These are phyloP conservation scores for Neopestalotiopsis sp. DNA, from an alignment of 2,329 filamentous ascomycete species.

Conservation along the genomic window DNA sequence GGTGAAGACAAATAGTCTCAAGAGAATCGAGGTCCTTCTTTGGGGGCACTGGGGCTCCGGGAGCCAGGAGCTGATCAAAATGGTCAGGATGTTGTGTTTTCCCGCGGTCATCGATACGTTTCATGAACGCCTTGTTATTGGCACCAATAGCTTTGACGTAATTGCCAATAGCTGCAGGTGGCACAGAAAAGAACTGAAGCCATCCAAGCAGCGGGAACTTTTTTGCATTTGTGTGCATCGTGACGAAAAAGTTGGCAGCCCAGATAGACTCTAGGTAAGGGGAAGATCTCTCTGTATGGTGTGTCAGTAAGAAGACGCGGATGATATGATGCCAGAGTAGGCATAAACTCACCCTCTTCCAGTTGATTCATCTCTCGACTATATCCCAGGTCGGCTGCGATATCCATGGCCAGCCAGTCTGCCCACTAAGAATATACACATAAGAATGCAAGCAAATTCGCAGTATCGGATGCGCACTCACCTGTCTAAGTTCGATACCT, in stretches of 20 bases:
- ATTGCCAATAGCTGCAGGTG: conserved; percentile 13
- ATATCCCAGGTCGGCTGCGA: conserved; percentile 23
- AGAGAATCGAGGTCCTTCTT: conserved; percentile 9
- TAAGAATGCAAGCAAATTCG: no score
- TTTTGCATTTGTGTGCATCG: conserved; percentile 19
- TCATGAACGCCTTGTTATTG: conserved; percentile 24
- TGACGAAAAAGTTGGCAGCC: conserved; percentile 20
- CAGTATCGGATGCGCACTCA: no score
- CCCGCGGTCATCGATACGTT: conserved; percentile 26
- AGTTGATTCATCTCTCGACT: background rate
- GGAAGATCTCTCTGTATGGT: conserved; percentile 15
- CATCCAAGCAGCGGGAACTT: conserved; percentile 24
- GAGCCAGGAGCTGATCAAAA: conserved; percentile 27
- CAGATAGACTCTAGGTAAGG: conserved; percentile 17
- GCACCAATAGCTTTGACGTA: conserved; percentile 9
- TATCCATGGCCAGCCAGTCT: conserved; percentile 29
- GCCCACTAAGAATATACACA: no score
- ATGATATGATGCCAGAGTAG: background rate
- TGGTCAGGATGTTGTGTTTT: conserved; percentile 29
- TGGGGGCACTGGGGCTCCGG: conserved; percentile 18
- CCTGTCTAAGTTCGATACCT: background rate
- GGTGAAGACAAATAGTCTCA: conserved; percentile 26
- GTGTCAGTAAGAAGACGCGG: background rate
- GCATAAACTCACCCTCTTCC: background rate
- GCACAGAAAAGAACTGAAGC: conserved; percentile 24